Evolutionary conservation across 2,329 filamentous ascomycete species (phyloP).

Genomic region (Cladosporium sp.): DNA sequence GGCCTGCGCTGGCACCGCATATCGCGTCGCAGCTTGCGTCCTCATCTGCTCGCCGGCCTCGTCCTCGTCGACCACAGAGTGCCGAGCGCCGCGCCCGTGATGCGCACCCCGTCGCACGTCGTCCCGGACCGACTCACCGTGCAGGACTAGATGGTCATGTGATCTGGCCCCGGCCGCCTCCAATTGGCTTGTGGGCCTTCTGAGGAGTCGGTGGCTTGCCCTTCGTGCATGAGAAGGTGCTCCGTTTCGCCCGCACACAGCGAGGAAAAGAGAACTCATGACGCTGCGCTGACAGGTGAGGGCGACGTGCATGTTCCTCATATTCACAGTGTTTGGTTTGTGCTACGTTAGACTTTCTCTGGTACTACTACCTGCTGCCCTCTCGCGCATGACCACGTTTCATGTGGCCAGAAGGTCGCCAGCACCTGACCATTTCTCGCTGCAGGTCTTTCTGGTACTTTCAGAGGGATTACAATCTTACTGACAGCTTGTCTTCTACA

Average conservation of each 20-base stretch:
- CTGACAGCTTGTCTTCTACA: neutral
- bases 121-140: conserved; percentile 12
- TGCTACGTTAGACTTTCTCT: conserved; percentile 1
- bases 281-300: conserved; percentile 7
- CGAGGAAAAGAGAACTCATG: conserved; percentile 3
- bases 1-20: neutral
- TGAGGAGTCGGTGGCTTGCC: conserved; percentile 8
- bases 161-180: neutral
- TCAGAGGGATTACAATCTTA: neutral
- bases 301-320: neutral
- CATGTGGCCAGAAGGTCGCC: conserved; percentile 5
- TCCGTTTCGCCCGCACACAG: neutral
- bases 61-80: neutral
- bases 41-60: neutral
- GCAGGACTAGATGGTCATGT: conserved; percentile 7
- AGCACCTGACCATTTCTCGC: conserved; percentile 12
- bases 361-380: neutral
- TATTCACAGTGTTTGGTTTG: neutral
- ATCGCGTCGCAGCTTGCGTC: conserved; percentile 1
- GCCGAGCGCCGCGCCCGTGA: neutral
- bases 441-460: neutral
- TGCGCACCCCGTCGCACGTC: neutral
- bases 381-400: conserved; percentile 11
- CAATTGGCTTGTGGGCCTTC: conserved; percentile 3
- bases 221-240: conserved; percentile 2